Percentiles rank a stretch among this genome's conserved stretches.
Conservation (phyloP, 148 eudicot species). For the Cornus florida region DNA sequence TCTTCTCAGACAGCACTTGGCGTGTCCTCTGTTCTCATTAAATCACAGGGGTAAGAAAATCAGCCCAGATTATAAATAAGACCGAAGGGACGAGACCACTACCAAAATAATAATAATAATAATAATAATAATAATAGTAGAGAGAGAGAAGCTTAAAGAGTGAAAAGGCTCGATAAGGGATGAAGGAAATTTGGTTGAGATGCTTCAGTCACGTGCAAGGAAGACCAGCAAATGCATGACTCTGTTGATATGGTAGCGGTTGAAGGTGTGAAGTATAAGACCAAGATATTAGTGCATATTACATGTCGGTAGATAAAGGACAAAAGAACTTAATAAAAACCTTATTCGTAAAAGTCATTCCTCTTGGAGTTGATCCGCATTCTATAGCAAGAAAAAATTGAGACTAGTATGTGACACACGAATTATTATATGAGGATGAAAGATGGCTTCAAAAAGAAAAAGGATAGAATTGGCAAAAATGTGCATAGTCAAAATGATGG, state of each 20-base stretch:
- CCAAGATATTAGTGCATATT: not conserved
- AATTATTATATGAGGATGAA: not conserved
- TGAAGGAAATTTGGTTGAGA: not conserved
- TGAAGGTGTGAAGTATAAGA: not conserved
- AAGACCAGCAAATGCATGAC: no score
- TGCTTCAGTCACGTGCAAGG: not conserved
- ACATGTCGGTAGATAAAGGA: not conserved
- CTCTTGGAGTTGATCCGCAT: no score
- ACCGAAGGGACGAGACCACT: not conserved
- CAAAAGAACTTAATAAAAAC: not conserved
- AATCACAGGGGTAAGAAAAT: not conserved
- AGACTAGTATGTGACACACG: not conserved
- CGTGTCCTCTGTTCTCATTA: slow-evolving; percentile 48
- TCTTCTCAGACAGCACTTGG: slow-evolving; percentile 63
- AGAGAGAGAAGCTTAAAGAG: no score
- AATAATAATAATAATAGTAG: not conserved
- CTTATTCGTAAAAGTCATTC: no score
- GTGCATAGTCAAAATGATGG: not conserved
- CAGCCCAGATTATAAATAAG: not conserved
- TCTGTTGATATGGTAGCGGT: not conserved
- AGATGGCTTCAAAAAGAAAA: not conserved
- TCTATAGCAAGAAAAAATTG: not conserved
- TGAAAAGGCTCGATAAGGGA: not conserved
- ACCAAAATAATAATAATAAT: no score
- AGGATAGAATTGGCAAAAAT: slow-evolving; percentile 1